A percentile compares a stretch with the other conserved stretches of the same genome.
Evolutionary conservation across 495 filamentous ascomycete species (phyloP).

Genomic region (Aspergillus sclerotioniger): DNA sequence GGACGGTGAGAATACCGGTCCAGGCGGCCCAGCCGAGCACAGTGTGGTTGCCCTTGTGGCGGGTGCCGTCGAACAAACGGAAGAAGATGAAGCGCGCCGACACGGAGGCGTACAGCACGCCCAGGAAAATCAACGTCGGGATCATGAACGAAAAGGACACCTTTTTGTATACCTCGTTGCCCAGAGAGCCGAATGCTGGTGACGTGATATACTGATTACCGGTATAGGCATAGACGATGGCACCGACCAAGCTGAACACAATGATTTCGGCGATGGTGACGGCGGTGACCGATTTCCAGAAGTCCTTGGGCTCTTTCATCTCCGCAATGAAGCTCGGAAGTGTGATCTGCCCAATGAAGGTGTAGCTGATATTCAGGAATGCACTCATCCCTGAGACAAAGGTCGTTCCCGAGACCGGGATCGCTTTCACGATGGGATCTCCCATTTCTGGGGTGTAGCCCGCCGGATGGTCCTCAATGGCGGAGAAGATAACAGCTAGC

Average conservation of each 20-base stretch:
- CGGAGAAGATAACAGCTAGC: constrained; percentile 75
- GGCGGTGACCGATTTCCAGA: constrained; percentile 84
- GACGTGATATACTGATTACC: constrained; percentile 80
- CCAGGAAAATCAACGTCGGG: constrained; percentile 84
- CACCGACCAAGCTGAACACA: constrained; percentile 73
- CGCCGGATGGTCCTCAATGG: constrained; percentile 65
- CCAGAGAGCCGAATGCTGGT: constrained; percentile 79
- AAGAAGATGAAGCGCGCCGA: constrained; percentile 87
- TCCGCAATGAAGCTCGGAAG: constrained; percentile 89
- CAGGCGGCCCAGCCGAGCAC: constrained; percentile 78
- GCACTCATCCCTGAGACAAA: constrained; percentile 78
- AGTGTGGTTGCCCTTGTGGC: constrained; percentile 75
- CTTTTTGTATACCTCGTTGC: constrained; percentile 71
- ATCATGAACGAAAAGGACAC: constrained; percentile 90
- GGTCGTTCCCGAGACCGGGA: constrained; percentile 68
- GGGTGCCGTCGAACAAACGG: constrained; percentile 72
- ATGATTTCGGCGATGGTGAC: constrained; percentile 84
- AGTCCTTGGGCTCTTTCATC: constrained; percentile 82
- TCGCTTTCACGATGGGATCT: constrained; percentile 58
- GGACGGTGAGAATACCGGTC: constrained; percentile 67
- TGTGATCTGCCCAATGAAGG: constrained; percentile 91
- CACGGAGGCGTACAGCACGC: constrained; percentile 84
- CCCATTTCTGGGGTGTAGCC: constrained; percentile 56
- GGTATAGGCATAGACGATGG: constrained; percentile 75
- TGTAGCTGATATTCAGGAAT: constrained; percentile 88